Evolutionary conservation across 2,329 filamentous ascomycete species (phyloP).

Genomic region (Neoscytalidium dimidiatum): DNA sequence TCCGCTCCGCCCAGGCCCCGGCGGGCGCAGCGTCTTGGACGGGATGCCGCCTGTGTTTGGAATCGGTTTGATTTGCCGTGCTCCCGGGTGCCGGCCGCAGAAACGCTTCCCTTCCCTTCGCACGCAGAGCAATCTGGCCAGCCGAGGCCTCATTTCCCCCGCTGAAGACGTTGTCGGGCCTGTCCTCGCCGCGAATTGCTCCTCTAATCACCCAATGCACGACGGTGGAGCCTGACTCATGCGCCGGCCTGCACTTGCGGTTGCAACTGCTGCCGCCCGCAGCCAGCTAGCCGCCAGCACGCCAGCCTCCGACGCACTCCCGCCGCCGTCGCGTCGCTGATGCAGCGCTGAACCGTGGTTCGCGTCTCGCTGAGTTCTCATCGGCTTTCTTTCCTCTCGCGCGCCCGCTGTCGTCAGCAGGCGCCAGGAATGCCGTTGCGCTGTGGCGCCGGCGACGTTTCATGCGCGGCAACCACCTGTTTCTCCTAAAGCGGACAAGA

Average conservation of each 20-base stretch:
- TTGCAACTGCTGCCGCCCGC: neutral
- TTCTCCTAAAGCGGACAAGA: neutral
- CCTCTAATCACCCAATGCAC: neutral
- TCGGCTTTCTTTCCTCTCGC: slow-evolving; percentile 8
- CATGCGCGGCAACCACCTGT: neutral
- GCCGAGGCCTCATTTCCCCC: slow-evolving; percentile 13
- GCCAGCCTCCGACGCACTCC: neutral
- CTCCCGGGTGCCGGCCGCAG: neutral
- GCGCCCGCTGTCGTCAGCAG: neutral
- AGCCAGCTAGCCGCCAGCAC: neutral
- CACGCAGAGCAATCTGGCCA: neutral
- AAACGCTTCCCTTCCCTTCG: neutral
- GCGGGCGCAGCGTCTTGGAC: neutral
- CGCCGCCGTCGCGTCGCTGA: neutral
- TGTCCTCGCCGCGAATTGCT: neutral
- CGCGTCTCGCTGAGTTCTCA: neutral
- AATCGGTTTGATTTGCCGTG: slow-evolving; percentile 1
- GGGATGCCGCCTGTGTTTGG: slow-evolving; percentile 5
- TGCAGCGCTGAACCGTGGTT: neutral
- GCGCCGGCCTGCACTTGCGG: neutral
- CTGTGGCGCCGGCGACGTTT: slow-evolving; percentile 14
- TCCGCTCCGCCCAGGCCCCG: neutral
- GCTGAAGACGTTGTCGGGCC: neutral
- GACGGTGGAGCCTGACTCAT: slow-evolving; percentile 5
- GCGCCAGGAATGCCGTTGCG: slow-evolving; percentile 9